Evolutionary conservation across 352 stramenopile species (phyloP).

Genomic region (Phytophthora pluvialis): DNA sequence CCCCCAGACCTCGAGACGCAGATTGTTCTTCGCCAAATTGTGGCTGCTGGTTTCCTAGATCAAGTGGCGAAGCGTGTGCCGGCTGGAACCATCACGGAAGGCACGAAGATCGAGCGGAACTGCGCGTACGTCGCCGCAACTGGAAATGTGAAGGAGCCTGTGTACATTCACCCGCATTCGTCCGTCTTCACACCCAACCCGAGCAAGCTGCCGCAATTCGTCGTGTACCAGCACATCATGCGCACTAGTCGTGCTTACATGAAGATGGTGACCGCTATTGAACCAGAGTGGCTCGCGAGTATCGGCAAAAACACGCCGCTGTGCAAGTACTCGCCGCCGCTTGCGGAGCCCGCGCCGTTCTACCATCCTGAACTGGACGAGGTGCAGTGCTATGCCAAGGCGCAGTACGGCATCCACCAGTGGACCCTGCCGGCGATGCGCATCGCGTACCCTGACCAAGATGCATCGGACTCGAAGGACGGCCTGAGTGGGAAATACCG

Average conservation of each 20-base stretch:
- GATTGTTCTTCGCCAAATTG: slow-evolving; percentile 71
- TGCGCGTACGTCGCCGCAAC: slow-evolving; percentile 78
- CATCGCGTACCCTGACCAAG: slow-evolving; percentile 58
- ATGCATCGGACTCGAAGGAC: slow-evolving; percentile 40
- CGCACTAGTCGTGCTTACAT: slow-evolving; percentile 92
- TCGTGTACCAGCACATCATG: slow-evolving; percentile 84
- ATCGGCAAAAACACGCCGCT: slow-evolving; percentile 80
- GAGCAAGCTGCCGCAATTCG: slow-evolving; percentile 66
- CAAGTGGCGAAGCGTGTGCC: slow-evolving; percentile 82
- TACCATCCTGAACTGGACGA: slow-evolving; percentile 67
- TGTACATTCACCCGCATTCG: slow-evolving; percentile 89
- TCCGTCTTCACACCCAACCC: slow-evolving; percentile 80
- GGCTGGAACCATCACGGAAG: slow-evolving; percentile 75
- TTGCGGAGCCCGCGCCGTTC: slow-evolving; percentile 66
- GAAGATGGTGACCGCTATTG: slow-evolving; percentile 97
- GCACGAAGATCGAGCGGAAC: slow-evolving; percentile 85
- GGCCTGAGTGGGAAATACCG: slow-evolving; percentile 60
- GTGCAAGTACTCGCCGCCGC: slow-evolving; percentile 67
- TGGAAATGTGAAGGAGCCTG: slow-evolving; percentile 60
- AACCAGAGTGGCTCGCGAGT: slow-evolving; percentile 95
- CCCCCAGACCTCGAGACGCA: slow-evolving; percentile 70
- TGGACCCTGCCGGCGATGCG: slow-evolving; percentile 68
- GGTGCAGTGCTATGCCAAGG: slow-evolving; percentile 81
- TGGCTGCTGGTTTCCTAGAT: slow-evolving; percentile 81
- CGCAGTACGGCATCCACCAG: slow-evolving; percentile 74